These are phyloP conservation scores for Citrus reticulata DNA, from an alignment of 345 rosid species.

Conservation along the genomic window DNA sequence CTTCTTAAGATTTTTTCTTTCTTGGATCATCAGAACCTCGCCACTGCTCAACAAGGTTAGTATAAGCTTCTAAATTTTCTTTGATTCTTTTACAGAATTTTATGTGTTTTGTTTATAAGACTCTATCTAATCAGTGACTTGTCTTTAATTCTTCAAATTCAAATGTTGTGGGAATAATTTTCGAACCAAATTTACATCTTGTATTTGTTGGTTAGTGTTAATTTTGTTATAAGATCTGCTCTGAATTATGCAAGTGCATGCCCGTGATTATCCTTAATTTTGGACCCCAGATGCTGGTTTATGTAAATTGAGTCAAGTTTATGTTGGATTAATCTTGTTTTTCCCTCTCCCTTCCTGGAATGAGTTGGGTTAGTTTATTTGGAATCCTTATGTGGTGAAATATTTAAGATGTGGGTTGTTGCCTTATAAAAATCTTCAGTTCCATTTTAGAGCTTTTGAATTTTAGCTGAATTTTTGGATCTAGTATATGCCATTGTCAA, in stretches of 20 bases:
- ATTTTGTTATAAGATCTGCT: neutral
- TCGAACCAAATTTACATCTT: too few relatives aligned
- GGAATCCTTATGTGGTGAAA: too few relatives aligned
- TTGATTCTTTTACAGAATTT: neutral
- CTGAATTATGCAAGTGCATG: neutral
- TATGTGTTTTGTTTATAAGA: neutral
- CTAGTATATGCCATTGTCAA: neutral
- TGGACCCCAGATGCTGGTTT: neutral
- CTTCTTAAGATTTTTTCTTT: conserved; percentile 38
- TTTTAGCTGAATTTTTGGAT: neutral
- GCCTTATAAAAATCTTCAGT: neutral
- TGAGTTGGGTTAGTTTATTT: neutral
- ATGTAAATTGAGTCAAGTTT: neutral
- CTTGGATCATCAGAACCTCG: conserved; percentile 52
- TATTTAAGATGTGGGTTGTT: neutral
- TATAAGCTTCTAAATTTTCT: neutral
- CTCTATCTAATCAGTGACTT: neutral
- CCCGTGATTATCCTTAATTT: neutral
- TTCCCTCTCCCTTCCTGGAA: neutral
- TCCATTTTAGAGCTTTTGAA: neutral
- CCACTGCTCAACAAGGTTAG: conserved; percentile 48
- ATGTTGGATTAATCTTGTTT: neutral
- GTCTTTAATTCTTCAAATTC: neutral
- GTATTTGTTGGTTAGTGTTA: neutral
- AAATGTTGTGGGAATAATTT: neutral